Conservation (phyloP, 2,329 filamentous ascomycete species). For the Pseudocercospora crystallina region DNA sequence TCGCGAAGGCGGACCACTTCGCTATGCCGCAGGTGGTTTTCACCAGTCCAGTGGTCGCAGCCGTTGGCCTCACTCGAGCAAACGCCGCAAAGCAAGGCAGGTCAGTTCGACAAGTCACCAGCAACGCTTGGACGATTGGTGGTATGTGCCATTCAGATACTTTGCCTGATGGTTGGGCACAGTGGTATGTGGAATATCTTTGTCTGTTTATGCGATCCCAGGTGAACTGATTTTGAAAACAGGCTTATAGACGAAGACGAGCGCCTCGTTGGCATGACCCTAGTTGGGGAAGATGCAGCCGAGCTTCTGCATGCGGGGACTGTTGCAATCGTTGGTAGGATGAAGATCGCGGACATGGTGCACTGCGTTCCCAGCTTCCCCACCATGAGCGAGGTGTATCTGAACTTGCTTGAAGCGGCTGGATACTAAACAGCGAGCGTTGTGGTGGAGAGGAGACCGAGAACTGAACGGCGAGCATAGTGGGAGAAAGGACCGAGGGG, state of each 20-base stretch:
- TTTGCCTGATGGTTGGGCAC: constrained; percentile 5
- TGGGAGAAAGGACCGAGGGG: too few relatives aligned
- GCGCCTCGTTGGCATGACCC: constrained; percentile 1
- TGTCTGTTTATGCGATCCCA: too few relatives aligned
- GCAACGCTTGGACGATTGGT: not conserved
- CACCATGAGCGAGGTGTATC: constrained; percentile 9
- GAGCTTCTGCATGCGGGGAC: constrained; percentile 5
- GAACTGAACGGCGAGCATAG: not conserved
- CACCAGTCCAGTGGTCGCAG: constrained; percentile 1
- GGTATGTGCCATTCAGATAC: not conserved
- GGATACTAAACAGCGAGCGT: not conserved
- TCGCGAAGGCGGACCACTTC: not conserved
- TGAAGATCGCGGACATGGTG: constrained; percentile 1
- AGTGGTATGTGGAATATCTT: not conserved
- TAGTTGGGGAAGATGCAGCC: constrained; percentile 3
- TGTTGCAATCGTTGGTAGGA: not conserved
- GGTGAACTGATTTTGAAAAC: too few relatives aligned
- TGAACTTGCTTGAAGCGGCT: constrained; percentile 5
- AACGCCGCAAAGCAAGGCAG: not conserved
- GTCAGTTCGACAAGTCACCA: not conserved
- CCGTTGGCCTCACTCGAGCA: constrained; percentile 1
- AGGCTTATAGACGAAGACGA: constrained; percentile 5
- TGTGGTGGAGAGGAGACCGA: too few relatives aligned
- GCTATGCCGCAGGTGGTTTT: constrained; percentile 5
- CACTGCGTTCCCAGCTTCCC: constrained; percentile 7